Conservation (phyloP, 768 basidiomycete genomes). For the Stropharia rugosoannulata region DNA sequence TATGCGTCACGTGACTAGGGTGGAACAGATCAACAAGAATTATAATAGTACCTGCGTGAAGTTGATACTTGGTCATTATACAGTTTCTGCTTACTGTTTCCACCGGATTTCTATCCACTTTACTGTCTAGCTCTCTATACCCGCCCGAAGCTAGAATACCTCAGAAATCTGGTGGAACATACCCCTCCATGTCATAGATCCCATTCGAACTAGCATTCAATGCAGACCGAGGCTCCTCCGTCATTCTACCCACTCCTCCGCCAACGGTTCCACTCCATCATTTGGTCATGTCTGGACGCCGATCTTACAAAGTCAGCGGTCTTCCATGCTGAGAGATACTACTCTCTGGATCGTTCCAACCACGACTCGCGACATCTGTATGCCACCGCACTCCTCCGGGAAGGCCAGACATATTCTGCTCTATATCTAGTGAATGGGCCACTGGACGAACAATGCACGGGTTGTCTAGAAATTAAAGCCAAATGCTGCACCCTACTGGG, state of each 20-base stretch:
- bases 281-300: constrained; percentile 85
- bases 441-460: constrained; percentile 59
- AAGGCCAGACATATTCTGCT: constrained; percentile 75
- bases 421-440: constrained; percentile 65
- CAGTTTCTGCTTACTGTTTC: neutral
- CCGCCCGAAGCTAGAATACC: constrained; percentile 8
- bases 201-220: constrained; percentile 25
- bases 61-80: constrained; percentile 13
- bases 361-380: constrained; percentile 87
- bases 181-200: constrained; percentile 29
- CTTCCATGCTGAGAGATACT: constrained; percentile 89
- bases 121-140: constrained; percentile 5
- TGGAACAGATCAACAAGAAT: constrained; percentile 25
- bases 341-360: constrained; percentile 62
- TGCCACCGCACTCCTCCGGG: constrained; percentile 71
- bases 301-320: constrained; percentile 78
- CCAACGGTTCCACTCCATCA: constrained; percentile 67
- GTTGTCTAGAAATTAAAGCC: constrained; percentile 79
- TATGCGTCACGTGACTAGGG: constrained; percentile 23
- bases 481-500: constrained; percentile 73
- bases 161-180: neutral
- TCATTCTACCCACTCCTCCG: constrained; percentile 56
- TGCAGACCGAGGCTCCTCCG: constrained; percentile 58
- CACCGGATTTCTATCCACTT: constrained; percentile 2
- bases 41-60: constrained; percentile 8